phyloP scores from a whole-genome alignment of 352 stramenopile species.

The Globisporangium acanthophoron region DNA sequence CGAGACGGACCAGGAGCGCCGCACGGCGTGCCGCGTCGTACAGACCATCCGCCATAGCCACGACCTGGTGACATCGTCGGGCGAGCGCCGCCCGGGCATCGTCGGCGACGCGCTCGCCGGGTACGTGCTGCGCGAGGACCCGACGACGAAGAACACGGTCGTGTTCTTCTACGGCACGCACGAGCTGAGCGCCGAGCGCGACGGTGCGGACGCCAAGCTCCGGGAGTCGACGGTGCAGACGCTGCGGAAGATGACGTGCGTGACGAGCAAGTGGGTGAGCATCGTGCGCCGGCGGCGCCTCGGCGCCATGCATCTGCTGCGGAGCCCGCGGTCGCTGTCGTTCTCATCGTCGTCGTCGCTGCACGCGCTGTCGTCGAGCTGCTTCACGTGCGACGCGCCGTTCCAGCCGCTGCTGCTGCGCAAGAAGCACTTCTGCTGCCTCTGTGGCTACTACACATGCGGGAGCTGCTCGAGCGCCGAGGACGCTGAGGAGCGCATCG shows the following conservation, averaged over 20 bases:
- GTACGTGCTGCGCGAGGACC: constrained; percentile 22
- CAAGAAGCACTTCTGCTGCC: constrained; percentile 31
- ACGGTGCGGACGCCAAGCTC: background rate
- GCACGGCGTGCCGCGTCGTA: constrained; percentile 9
- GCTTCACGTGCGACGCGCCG: constrained; percentile 13
- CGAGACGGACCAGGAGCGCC: constrained; percentile 12
- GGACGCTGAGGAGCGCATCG: constrained; percentile 38
- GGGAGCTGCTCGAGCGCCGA: constrained; percentile 28
- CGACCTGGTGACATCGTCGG: background rate
- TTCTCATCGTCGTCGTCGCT: constrained; percentile 6
- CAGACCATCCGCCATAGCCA: constrained; percentile 11
- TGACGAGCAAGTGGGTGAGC: constrained; percentile 13
- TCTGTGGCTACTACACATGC: constrained; percentile 39
- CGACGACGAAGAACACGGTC: constrained; percentile 13
- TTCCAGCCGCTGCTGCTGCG: constrained; percentile 15
- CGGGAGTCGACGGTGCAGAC: constrained; percentile 7
- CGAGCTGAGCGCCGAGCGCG: background rate
- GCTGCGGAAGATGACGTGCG: constrained; percentile 12
- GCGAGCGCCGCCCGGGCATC: constrained; percentile 3
- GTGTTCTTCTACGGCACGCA: constrained; percentile 17
- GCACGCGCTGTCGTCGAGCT: constrained; percentile 10
- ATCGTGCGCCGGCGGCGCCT: constrained; percentile 20
- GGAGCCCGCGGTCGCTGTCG: background rate
- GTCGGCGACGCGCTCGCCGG: constrained; percentile 13
- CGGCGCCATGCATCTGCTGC: constrained; percentile 9